phyloP scores from a whole-genome alignment of 768 basidiomycete genomes.

The Boletus insuetus region DNA sequence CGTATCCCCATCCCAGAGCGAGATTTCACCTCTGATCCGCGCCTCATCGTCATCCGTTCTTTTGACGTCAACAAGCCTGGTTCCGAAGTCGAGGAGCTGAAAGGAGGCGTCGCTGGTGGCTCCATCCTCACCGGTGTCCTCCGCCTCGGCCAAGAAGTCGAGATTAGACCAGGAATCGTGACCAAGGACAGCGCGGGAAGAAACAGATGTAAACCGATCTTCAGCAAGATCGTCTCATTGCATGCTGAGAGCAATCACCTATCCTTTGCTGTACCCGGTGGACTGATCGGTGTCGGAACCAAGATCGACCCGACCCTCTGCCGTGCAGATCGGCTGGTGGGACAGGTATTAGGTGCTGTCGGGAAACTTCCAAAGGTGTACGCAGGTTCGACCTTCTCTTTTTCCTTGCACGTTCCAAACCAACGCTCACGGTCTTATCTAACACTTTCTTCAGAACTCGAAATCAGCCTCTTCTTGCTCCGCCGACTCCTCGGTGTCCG shows the following conservation, averaged over 20 bases:
- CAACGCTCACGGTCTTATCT: no score
- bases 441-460: slow-evolving; percentile 56
- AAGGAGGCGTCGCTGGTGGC: slow-evolving; percentile 98
- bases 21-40: slow-evolving; percentile 88
- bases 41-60: slow-evolving; percentile 96
- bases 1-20: slow-evolving; percentile 92
- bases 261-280: slow-evolving; percentile 94
- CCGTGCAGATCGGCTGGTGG: slow-evolving; percentile 93
- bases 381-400: slow-evolving; percentile 50
- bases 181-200: slow-evolving; percentile 90
- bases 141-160: slow-evolving; percentile 87
- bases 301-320: slow-evolving; percentile 95
- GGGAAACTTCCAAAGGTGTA: slow-evolving; percentile 94
- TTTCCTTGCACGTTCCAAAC: background rate
- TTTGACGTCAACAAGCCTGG: slow-evolving; percentile 99
- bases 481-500: slow-evolving; percentile 96
- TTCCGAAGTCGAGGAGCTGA: slow-evolving; percentile 93
- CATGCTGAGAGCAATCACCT: slow-evolving; percentile 95
- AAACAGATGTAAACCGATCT: slow-evolving; percentile 91
- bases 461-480: slow-evolving; percentile 92
- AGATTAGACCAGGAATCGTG: slow-evolving; percentile 96
- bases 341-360: slow-evolving; percentile 93
- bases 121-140: slow-evolving; percentile 93
- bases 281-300: slow-evolving; percentile 97
- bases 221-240: slow-evolving; percentile 85